These are phyloP conservation scores for Leptodermis oblonga DNA, from an alignment of 257 asterid species.

Conservation along the genomic window DNA sequence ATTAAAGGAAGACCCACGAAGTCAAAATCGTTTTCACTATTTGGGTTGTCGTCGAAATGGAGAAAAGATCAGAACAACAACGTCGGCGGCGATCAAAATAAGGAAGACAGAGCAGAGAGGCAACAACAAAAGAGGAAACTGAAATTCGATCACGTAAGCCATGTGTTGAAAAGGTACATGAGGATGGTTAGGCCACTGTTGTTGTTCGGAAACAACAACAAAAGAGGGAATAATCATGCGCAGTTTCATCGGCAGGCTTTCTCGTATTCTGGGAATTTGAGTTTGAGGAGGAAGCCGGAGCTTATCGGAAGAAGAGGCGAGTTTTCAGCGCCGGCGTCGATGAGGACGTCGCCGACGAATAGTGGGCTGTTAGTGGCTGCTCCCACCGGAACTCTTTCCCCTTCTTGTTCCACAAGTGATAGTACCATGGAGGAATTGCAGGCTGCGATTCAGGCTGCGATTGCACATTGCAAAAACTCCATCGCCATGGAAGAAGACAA, in stretches of 20 bases:
- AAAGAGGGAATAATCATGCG: slow-evolving; percentile 16
- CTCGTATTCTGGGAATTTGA: slow-evolving; percentile 66
- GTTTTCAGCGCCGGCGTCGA: slow-evolving; percentile 76
- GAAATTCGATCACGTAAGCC: slow-evolving; percentile 46
- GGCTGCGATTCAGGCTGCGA: slow-evolving; percentile 91
- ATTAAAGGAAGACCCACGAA: slow-evolving; percentile 33
- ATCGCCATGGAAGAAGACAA: slow-evolving; percentile 43
- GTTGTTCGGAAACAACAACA: slow-evolving; percentile 31
- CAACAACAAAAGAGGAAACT: slow-evolving; percentile 38
- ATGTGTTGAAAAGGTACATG: slow-evolving; percentile 51
- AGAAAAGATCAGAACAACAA: slow-evolving; percentile 35
- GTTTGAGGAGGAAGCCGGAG: slow-evolving; percentile 36
- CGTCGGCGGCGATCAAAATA: slow-evolving; percentile 3
- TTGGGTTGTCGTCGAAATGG: slow-evolving; percentile 43
- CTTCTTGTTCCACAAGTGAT: slow-evolving; percentile 36
- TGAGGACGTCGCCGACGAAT: slow-evolving; percentile 72
- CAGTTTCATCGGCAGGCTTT: slow-evolving; percentile 32
- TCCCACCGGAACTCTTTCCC: slow-evolving; percentile 30
- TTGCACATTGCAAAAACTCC: slow-evolving; percentile 89
- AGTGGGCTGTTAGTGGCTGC: slow-evolving; percentile 66
- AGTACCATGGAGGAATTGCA: slow-evolving; percentile 90
- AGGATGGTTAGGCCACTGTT: slow-evolving; percentile 58
- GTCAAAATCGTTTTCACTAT: slow-evolving; percentile 55
- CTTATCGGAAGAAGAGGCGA: slow-evolving; percentile 44
- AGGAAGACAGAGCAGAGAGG: slow-evolving; percentile 33